These are phyloP conservation scores for Suillus hirtellus DNA, from an alignment of 768 basidiomycete genomes.

Conservation along the genomic window DNA sequence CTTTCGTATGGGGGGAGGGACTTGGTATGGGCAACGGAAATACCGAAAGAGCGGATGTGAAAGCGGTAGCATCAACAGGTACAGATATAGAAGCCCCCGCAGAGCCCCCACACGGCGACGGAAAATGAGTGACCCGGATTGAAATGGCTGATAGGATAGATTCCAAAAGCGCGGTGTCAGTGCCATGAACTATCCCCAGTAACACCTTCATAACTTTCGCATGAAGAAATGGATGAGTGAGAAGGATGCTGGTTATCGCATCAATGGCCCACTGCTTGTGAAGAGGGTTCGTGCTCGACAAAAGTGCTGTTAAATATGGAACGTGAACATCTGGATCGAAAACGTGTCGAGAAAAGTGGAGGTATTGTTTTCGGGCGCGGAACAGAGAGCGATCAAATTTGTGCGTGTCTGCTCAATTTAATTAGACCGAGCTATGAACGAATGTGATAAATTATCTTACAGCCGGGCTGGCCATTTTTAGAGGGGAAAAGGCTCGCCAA, in stretches of 20 bases:
- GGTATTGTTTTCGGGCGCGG: slow-evolving; percentile 43
- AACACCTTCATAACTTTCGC: slow-evolving; percentile 36
- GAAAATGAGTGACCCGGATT: background rate
- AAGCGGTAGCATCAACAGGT: slow-evolving; percentile 4
- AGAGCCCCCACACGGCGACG: background rate
- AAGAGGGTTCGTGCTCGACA: slow-evolving; percentile 28
- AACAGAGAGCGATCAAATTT: slow-evolving; percentile 20
- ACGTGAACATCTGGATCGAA: slow-evolving; percentile 45
- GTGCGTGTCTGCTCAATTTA: slow-evolving; percentile 19
- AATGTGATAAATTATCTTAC: slow-evolving; percentile 19
- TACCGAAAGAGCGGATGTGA: background rate
- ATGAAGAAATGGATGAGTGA: slow-evolving; percentile 34
- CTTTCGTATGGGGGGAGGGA: background rate
- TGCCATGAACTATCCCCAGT: background rate
- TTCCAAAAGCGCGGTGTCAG: background rate
- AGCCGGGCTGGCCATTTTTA: slow-evolving; percentile 12
- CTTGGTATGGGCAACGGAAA: background rate
- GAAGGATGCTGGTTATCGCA: slow-evolving; percentile 37
- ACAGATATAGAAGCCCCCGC: background rate
- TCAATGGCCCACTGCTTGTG: slow-evolving; percentile 34
- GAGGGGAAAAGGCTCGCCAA: slow-evolving; percentile 32
- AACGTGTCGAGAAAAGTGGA: slow-evolving; percentile 38
- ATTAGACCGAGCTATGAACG: slow-evolving; percentile 9
- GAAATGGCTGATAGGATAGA: slow-evolving; percentile 6
- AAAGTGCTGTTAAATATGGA: slow-evolving; percentile 45